These are phyloP conservation scores for Corymbia citriodora DNA, from an alignment of 441 rosid species.

Conservation along the genomic window DNA sequence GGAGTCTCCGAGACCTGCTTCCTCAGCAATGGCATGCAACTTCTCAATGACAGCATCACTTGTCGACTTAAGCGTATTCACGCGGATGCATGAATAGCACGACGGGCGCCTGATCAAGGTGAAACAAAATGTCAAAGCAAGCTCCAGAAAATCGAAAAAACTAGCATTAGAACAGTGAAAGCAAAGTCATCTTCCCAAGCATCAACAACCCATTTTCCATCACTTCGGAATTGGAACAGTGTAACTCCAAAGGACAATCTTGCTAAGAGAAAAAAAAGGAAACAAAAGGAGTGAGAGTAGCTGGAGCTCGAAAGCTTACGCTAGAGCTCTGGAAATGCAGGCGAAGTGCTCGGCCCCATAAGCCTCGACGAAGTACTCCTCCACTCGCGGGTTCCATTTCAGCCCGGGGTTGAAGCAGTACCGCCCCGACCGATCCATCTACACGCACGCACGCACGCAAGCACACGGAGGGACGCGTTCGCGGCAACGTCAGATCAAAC, in stretches of 20 bases:
- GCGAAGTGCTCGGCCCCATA: conserved; percentile 72
- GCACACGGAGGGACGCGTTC: background rate
- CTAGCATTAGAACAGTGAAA: background rate
- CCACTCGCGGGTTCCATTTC: conserved; percentile 82
- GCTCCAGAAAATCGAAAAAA: background rate
- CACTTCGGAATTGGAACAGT: background rate
- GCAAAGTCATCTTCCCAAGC: background rate
- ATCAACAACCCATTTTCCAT: background rate
- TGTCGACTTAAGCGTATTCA: conserved; percentile 66
- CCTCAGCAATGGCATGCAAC: conserved; percentile 38
- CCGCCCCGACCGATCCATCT: conserved; percentile 66
- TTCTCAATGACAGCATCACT: conserved; percentile 69
- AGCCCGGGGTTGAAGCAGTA: conserved; percentile 70
- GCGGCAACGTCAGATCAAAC: background rate
- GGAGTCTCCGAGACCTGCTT: conserved; percentile 17
- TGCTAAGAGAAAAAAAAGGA: background rate
- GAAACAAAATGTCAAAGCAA: background rate
- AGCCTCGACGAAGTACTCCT: conserved; percentile 74
- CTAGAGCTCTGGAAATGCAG: conserved; percentile 70
- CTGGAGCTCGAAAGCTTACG: conserved; percentile 34
- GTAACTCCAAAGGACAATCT: background rate
- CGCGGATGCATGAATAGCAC: conserved; percentile 82
- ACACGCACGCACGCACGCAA: background rate
- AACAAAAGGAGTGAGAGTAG: background rate
- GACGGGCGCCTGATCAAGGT: conserved; percentile 62